A percentile compares a stretch with the other conserved stretches of the same genome.
phyloP scores from a whole-genome alignment of 345 rosid species.

The Psidium friedrichsthalianum region DNA sequence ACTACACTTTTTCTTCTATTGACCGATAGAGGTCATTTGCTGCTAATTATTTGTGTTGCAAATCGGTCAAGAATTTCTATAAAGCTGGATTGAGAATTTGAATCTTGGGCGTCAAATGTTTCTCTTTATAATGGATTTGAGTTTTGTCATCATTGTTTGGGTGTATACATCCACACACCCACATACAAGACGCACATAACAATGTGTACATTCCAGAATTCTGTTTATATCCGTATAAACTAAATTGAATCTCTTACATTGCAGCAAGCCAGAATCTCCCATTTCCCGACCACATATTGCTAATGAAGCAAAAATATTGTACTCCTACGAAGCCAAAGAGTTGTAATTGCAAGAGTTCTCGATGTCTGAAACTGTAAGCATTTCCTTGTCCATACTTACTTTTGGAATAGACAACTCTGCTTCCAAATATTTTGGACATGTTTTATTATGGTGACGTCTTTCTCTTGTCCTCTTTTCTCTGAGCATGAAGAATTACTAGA shows the following conservation, averaged over 20 bases:
- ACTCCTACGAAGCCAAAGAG: conserved; percentile 58
- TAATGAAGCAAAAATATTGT: conserved; percentile 37
- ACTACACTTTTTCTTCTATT: neutral
- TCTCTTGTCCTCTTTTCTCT: neutral
- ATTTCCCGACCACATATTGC: conserved; percentile 10
- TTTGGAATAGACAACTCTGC: neutral
- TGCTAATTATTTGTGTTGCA: neutral
- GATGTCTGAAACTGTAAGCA: conserved; percentile 77
- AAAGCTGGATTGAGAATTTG: neutral
- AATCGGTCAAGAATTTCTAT: neutral
- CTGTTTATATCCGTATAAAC: neutral
- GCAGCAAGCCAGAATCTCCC: conserved; percentile 43
- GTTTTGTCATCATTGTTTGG: neutral
- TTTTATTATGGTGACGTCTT: neutral
- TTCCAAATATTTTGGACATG: neutral
- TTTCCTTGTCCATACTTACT: neutral
- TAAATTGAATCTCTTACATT: neutral
- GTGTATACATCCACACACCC: neutral
- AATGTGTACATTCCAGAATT: neutral
- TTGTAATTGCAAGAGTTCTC: conserved; percentile 68
- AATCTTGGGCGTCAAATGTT: neutral
- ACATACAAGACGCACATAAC: neutral
- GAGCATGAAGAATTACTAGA: neutral
- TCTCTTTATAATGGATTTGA: neutral
- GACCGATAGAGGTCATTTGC: neutral